These are phyloP conservation scores for Pseudocohnilembus persalinus DNA, from an alignment of 169 alveolate genomes.

Conservation along the genomic window DNA sequence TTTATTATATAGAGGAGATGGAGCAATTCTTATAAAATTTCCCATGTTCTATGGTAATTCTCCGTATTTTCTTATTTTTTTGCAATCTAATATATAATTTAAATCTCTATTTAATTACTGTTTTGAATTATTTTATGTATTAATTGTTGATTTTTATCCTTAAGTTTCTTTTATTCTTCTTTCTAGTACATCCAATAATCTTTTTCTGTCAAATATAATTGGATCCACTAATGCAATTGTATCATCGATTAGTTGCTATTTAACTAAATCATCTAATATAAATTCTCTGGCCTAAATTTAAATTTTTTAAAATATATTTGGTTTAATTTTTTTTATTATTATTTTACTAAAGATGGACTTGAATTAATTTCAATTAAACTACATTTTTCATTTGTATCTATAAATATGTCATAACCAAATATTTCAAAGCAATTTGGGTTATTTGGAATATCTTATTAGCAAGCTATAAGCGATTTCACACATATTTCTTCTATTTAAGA, in stretches of 20 bases:
- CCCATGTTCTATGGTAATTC: conserved; percentile 83
- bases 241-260: conserved; percentile 81
- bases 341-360: conserved; percentile 66
- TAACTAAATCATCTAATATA: conserved; percentile 84
- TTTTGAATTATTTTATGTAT: conserved; percentile 59
- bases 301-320: too few relatives aligned
- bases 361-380: conserved; percentile 86
- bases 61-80: conserved; percentile 71
- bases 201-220: conserved; percentile 67
- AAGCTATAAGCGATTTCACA: conserved; percentile 72
- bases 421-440: conserved; percentile 85
- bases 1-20: too few relatives aligned
- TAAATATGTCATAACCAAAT: conserved; percentile 86
- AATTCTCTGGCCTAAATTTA: conserved; percentile 68
- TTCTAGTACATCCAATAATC: conserved; percentile 77
- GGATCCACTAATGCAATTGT: conserved; percentile 81
- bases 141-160: conserved; percentile 56
- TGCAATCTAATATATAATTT: conserved; percentile 73
- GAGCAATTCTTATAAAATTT: conserved; percentile 77
- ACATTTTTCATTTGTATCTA: conserved; percentile 70
- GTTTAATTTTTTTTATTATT: too few relatives aligned
- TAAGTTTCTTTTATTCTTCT: conserved; percentile 77
- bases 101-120: conserved; percentile 72
- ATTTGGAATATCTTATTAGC: conserved; percentile 69
- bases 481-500: conserved; percentile 68